These are phyloP conservation scores for Typha latifolia DNA, from an alignment of 176 grass and related monocot species.

Conservation along the genomic window DNA sequence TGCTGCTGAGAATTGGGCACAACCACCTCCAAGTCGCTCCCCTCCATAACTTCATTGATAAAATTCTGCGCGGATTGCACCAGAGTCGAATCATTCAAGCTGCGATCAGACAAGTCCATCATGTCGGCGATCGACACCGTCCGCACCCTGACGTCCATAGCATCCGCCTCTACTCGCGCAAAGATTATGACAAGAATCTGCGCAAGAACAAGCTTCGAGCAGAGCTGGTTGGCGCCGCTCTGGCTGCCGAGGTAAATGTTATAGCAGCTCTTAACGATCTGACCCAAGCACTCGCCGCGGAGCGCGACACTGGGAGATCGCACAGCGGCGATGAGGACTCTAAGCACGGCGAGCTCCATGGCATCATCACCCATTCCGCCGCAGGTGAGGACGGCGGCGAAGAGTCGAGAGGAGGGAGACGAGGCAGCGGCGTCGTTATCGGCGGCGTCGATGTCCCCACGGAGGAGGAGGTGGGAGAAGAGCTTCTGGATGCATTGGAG, in stretches of 20 bases:
- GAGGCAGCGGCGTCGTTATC: constrained; percentile 8
- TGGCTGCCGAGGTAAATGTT: constrained; percentile 87
- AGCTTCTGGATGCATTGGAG: constrained; percentile 68
- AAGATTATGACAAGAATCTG: constrained; percentile 63
- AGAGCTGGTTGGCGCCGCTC: constrained; percentile 76
- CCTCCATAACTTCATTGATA: constrained; percentile 87
- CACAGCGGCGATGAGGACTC: constrained; percentile 66
- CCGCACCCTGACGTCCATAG: constrained; percentile 49
- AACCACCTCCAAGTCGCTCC: constrained; percentile 17
- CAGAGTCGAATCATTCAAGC: constrained; percentile 85
- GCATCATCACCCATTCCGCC: constrained; percentile 50
- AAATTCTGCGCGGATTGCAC: constrained; percentile 72
- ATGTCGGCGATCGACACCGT: constrained; percentile 72
- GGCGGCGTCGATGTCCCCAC: constrained; percentile 42
- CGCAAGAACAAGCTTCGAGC: constrained; percentile 86
- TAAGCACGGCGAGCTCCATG: constrained; percentile 62
- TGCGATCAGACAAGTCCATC: constrained; percentile 94
- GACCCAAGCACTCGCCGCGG: constrained; percentile 58
- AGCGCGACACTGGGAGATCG: constrained; percentile 44
- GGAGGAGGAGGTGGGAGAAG: constrained; percentile 51
- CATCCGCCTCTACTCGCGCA: constrained; percentile 47
- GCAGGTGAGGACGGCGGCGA: constrained; percentile 39
- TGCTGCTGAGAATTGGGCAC: constrained; percentile 9
- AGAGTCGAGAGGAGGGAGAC: constrained; percentile 38
- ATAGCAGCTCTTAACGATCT: constrained; percentile 69